phyloP scores from a whole-genome alignment of 345 rosid genomes.

The Syzygium grande region DNA sequence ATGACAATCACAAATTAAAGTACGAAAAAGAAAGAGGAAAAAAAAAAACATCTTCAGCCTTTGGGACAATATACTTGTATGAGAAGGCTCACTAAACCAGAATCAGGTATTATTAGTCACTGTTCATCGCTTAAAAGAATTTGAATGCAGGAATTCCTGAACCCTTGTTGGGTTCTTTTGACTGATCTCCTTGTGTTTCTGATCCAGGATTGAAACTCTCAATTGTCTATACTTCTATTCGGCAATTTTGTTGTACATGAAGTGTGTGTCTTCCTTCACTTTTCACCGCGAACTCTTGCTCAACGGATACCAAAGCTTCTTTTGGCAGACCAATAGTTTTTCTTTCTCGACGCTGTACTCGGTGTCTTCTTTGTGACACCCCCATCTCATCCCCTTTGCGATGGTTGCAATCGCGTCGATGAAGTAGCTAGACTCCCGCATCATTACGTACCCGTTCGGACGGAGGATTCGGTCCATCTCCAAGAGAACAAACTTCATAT shows the following conservation, averaged over 20 bases:
- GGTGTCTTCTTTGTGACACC: conserved; percentile 70
- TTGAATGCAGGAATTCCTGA: not conserved
- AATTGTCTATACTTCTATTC: not conserved
- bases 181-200: not conserved
- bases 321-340: conserved; percentile 83
- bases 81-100: not conserved
- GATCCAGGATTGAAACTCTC: not conserved
- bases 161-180: not conserved
- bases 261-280: not conserved
- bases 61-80: not conserved
- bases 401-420: conserved; percentile 51
- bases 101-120: not conserved
- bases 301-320: conserved; percentile 76
- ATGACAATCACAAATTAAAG: not conserved
- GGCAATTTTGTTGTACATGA: not conserved
- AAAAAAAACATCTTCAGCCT: not conserved
- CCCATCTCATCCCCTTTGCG: conserved; percentile 82
- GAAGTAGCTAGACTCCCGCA: conserved; percentile 84
- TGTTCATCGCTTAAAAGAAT: not conserved
- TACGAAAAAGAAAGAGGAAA: not conserved
- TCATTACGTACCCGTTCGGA: conserved; percentile 61
- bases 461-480: conserved; percentile 95
- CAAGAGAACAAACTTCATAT: conserved; percentile 72
- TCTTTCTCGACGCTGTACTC: conserved; percentile 64
- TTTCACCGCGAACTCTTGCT: conserved; percentile 9